A percentile compares a stretch with the other conserved stretches of the same genome.
These are phyloP conservation scores for Chamaenerion angustifolium DNA, from an alignment of 345 rosid species.

Conservation along the genomic window DNA sequence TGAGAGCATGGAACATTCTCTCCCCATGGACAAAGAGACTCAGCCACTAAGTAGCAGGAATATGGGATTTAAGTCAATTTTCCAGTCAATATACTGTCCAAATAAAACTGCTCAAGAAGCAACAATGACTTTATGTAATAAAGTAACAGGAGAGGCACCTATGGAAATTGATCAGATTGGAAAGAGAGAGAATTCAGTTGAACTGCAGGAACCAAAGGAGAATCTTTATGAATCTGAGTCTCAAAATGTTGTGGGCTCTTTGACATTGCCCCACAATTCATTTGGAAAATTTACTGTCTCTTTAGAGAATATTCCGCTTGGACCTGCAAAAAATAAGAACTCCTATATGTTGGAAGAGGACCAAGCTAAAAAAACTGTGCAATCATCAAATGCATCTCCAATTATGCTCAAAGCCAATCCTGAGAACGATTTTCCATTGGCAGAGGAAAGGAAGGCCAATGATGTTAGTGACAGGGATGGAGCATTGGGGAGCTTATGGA, in stretches of 20 bases:
- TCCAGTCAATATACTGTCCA: conserved; percentile 53
- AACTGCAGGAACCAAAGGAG: conserved; percentile 1
- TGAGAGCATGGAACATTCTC: conserved; percentile 13
- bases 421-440: conserved; percentile 15
- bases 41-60: conserved; percentile 16
- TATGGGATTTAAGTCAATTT: conserved; percentile 66
- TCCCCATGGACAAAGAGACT: conserved; percentile 10
- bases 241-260: conserved; percentile 17
- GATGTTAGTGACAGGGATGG: conserved; percentile 24
- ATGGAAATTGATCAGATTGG: conserved; percentile 17
- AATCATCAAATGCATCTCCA: conserved; percentile 19
- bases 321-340: conserved; percentile 19
- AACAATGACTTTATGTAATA: conserved; percentile 6
- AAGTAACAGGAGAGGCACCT: conserved; percentile 13
- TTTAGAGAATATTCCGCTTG: conserved; percentile 13
- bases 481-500: conserved; percentile 54
- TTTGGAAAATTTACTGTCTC: conserved; percentile 14
- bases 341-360: conserved; percentile 12
- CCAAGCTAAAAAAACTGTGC: conserved; percentile 21
- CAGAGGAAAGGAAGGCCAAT: conserved; percentile 20
- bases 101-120: conserved; percentile 22
- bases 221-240: conserved; percentile 19
- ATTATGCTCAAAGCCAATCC: conserved; percentile 22
- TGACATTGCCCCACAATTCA: conserved; percentile 16
- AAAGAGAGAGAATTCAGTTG: too few relatives aligned